Percentiles rank a stretch among this genome's conserved stretches.
phyloP scores from a whole-genome alignment of 2,329 filamentous ascomycete species.

The Graphiopsis chlorocephala region DNA sequence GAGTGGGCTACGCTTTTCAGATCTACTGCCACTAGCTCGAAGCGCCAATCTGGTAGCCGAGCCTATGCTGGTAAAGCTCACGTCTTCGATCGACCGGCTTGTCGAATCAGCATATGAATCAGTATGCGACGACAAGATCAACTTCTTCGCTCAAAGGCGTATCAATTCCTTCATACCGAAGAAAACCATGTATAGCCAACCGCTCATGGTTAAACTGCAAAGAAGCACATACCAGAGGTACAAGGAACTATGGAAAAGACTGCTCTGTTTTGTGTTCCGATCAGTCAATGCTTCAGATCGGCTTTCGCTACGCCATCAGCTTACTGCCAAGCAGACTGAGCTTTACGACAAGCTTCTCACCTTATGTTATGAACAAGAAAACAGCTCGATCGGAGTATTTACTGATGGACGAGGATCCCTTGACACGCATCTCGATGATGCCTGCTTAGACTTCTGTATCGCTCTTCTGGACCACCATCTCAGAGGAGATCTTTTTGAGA shows the following conservation, averaged over 20 bases:
- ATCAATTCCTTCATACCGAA: slow-evolving; percentile 20
- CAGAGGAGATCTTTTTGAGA: slow-evolving; percentile 21
- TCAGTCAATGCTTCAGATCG: neutral
- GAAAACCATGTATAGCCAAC: slow-evolving; percentile 4
- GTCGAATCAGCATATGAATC: slow-evolving; percentile 14
- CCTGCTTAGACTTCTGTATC: slow-evolving; percentile 21
- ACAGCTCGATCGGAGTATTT: neutral
- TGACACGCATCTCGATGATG: slow-evolving; percentile 10
- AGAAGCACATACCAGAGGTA: slow-evolving; percentile 19
- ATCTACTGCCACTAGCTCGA: no score
- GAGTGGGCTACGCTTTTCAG: neutral
- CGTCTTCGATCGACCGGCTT: slow-evolving; percentile 8
- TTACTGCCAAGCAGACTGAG: slow-evolving; percentile 17
- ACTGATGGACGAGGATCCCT: no score
- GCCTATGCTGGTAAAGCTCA: neutral
- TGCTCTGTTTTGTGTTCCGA: slow-evolving; percentile 21
- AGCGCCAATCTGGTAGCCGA: no score
- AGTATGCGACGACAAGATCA: slow-evolving; percentile 18
- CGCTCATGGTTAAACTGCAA: slow-evolving; percentile 20
- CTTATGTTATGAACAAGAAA: no score
- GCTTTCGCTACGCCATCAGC: slow-evolving; percentile 7
- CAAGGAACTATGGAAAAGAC: slow-evolving; percentile 21
- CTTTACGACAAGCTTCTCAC: neutral
- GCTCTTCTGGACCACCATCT: slow-evolving; percentile 22
- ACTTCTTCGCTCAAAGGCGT: slow-evolving; percentile 18